Evolutionary conservation across 371 early-diverging fungal species (phyloP).

Genomic region (Mortierella sp.): DNA sequence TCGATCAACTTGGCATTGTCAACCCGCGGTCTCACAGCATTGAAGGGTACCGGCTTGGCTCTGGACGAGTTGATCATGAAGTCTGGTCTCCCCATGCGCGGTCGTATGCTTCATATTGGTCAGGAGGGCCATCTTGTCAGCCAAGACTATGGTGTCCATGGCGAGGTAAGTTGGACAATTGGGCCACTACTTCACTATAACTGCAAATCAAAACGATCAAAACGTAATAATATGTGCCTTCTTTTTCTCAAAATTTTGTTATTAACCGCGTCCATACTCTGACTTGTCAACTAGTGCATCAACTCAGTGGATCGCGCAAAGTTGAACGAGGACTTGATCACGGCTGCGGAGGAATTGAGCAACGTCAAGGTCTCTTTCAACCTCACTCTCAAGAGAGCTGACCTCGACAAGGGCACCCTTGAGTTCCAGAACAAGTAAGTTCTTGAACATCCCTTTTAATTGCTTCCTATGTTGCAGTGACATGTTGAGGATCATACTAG

Average conservation of each 20-base stretch:
- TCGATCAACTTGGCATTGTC: constrained; percentile 97
- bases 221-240: not conserved
- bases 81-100: constrained; percentile 92
- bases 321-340: constrained; percentile 86
- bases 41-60: constrained; percentile 77
- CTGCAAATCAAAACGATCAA: too few relatives aligned
- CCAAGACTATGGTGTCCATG: constrained; percentile 91
- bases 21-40: constrained; percentile 88
- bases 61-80: constrained; percentile 77
- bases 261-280: not conserved
- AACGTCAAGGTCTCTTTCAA: constrained; percentile 82
- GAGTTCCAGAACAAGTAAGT: constrained; percentile 59
- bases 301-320: constrained; percentile 93
- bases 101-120: constrained; percentile 91
- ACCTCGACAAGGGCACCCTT: constrained; percentile 72
- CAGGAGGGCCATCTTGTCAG: constrained; percentile 78
- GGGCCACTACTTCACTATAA: too few relatives aligned
- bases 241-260: not conserved
- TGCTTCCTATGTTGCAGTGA: not conserved
- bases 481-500: too few relatives aligned
- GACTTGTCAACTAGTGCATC: constrained; percentile 76
- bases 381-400: constrained; percentile 69
- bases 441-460: not conserved
- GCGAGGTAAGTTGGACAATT: constrained; percentile 70
- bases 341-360: constrained; percentile 71